Evolutionary conservation across 371 early-diverging fungal genomes (phyloP), one percentile per base, ranked within the genome.

Genomic region (Phascolomyces articulosus): DNA sequence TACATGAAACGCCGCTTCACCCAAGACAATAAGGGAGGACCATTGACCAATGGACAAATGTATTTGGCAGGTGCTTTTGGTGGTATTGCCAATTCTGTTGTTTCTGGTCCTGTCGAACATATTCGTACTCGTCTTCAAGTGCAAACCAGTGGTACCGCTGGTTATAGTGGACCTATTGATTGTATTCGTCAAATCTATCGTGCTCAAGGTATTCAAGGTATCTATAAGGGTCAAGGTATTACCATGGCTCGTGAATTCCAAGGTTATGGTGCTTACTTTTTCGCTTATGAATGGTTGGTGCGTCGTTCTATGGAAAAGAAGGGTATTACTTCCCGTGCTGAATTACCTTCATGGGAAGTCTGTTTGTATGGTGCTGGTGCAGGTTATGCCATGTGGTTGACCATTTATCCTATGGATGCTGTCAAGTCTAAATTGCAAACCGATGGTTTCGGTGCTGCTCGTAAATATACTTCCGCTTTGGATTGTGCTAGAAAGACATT

Each of bases 51-150:
- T 55, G 65, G 80, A 23, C 94, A 95, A 72, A 78, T 94, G 60
- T 91, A 89, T 70, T 47, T 89, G 20, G 88, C 93, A 11, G 96
- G 96, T 58, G 92, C 93, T 27, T 83, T 87, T 0, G 86, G 91
- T 58, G 96, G 96, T 64, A 72, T 90, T 11, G 90, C 90, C 68
- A 94, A 93, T 69, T 88, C 93, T n/a, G 69, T 93, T 44, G 84
- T 95, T 3, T 92, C 91, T 15, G 88, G 86, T 62, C 96, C 95
- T 6, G 91, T 95, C 3, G 95, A 95, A 73, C 92, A 89, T 65
- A 93, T 91, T 66, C 85, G 92, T 72, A 90, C 88, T 21, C 88
- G 92, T 64, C 83, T 92, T 61, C 92, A 92, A 70, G 90, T 90
- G 10, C 92, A 92, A 75, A 87, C 84, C 2, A 75, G 67, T 51